These are phyloP conservation scores for Claviceps sp. DNA, from an alignment of 2,329 filamentous ascomycete genomes.

Conservation along the genomic window DNA sequence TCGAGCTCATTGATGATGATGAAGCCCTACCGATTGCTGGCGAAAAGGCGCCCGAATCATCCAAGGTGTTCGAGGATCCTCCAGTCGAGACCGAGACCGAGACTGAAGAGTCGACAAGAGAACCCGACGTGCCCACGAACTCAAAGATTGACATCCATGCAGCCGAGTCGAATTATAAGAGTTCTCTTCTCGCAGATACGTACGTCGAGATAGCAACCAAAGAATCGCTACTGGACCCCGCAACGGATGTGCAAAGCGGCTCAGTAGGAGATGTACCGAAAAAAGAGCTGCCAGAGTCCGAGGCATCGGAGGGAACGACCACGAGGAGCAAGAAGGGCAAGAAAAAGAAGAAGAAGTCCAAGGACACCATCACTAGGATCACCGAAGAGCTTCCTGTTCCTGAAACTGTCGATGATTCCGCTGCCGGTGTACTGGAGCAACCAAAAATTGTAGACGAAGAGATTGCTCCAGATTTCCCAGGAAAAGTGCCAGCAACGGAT, in stretches of 20 bases:
- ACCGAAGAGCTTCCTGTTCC: neutral
- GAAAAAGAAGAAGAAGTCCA: constrained; percentile 9
- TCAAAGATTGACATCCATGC: neutral
- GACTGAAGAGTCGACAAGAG: neutral
- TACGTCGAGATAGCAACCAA: neutral
- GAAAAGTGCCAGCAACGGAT: neutral
- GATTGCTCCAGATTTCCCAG: neutral
- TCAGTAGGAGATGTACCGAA: neutral
- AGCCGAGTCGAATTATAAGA: neutral
- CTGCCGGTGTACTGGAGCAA: neutral
- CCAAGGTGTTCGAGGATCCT: neutral
- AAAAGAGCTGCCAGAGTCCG: neutral
- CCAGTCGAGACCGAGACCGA: neutral
- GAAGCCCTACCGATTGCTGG: neutral
- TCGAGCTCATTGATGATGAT: too few species aligned
- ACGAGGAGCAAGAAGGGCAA: constrained; percentile 12
- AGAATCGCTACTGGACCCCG: neutral
- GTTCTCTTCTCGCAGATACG: neutral
- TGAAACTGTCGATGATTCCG: neutral
- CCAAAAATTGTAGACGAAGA: neutral
- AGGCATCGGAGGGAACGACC: neutral
- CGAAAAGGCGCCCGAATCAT: neutral
- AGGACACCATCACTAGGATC: neutral
- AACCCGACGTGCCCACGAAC: neutral
- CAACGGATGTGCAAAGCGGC: neutral